A percentile compares a stretch with the other conserved stretches of the same genome.
These are phyloP conservation scores for Aspergillus brunneoviolaceus DNA, from an alignment of 2,329 filamentous ascomycete species.

Conservation along the genomic window DNA sequence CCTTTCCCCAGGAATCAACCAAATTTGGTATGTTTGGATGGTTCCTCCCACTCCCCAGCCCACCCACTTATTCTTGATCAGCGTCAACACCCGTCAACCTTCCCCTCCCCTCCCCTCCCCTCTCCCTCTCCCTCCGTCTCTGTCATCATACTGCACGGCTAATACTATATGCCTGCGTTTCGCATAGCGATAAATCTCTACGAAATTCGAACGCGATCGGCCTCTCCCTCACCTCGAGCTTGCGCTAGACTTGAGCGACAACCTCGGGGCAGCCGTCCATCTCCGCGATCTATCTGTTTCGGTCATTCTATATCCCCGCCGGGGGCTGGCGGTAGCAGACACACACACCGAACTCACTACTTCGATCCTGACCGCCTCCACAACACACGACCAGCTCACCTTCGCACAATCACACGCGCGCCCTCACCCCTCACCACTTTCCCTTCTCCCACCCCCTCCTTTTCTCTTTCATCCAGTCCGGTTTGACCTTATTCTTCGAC, in stretches of 20 bases:
- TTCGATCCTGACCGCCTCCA: constrained; percentile 28
- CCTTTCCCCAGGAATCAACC: background rate
- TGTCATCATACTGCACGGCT: background rate
- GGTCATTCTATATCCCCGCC: background rate
- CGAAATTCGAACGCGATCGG: background rate
- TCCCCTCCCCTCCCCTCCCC: background rate
- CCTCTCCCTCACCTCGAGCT: background rate
- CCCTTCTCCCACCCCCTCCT: background rate
- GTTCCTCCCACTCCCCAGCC: background rate
- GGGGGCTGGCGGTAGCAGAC: constrained; percentile 9
- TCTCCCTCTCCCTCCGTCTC: background rate
- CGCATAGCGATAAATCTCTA: background rate
- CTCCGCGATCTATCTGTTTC: background rate
- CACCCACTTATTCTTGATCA: background rate
- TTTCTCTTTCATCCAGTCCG: background rate
- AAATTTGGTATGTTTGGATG: background rate
- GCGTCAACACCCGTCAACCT: background rate
- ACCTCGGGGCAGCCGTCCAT: background rate
- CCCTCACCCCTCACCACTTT: background rate
- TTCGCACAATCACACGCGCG: constrained; percentile 6
- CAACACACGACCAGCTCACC: constrained; percentile 20
- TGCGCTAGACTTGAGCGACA: background rate
- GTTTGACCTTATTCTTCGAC: background rate
- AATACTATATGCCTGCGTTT: background rate
- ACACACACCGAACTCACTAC: constrained; percentile 12